phyloP scores from a whole-genome alignment of 495 filamentous ascomycete genomes.

The Annulohypoxylon moriforme region DNA sequence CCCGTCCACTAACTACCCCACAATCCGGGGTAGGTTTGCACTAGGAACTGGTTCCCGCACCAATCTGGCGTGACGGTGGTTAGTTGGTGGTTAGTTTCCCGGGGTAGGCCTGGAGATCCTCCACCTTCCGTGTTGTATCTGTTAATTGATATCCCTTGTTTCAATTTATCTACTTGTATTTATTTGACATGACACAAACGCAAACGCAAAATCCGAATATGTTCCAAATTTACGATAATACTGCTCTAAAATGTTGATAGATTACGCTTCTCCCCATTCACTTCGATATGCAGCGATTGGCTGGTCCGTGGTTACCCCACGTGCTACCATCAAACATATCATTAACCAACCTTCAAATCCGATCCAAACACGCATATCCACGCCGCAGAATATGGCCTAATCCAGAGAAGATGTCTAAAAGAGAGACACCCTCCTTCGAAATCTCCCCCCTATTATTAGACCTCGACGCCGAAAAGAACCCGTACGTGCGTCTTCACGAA shows the following conservation, averaged over 20 bases:
- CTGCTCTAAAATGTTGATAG: constrained; percentile 18
- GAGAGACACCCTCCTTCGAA: constrained; percentile 11
- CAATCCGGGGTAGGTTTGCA: constrained; percentile 28
- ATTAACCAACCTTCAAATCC: constrained; percentile 19
- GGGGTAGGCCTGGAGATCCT: constrained; percentile 16
- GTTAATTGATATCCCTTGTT: background rate
- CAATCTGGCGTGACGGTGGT: background rate
- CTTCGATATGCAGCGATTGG: constrained; percentile 34
- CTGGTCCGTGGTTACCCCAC: constrained; percentile 5
- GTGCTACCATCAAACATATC: constrained; percentile 15
- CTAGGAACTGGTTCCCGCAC: background rate
- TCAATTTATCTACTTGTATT: background rate
- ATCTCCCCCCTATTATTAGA: constrained; percentile 40
- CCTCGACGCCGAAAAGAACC: constrained; percentile 44
- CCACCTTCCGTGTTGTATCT: background rate
- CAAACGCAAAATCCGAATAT: background rate
- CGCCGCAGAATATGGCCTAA: no score
- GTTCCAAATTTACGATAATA: background rate
- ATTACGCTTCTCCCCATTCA: constrained; percentile 4
- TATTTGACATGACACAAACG: constrained; percentile 6
- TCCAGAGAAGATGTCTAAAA: no score
- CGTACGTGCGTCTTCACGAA: constrained; percentile 40
- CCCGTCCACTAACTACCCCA: constrained; percentile 22
- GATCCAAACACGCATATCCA: background rate
- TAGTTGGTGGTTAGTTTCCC: constrained; percentile 10